phyloP scores from a whole-genome alignment of 768 basidiomycete species.

The Lyophyllum atratum region DNA sequence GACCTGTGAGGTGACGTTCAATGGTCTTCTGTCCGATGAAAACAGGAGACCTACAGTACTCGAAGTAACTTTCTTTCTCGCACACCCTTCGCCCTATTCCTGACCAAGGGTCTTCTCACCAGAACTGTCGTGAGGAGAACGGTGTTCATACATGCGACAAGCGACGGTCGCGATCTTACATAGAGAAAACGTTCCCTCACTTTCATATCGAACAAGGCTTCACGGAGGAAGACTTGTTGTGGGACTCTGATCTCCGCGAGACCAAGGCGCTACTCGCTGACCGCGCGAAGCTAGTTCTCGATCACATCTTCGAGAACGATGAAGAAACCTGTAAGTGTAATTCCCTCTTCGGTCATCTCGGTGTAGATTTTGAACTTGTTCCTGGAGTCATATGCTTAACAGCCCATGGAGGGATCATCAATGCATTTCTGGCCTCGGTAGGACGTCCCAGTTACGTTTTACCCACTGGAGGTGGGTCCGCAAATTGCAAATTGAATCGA shows the following conservation, averaged over 20 bases:
- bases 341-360: slow-evolving; percentile 10
- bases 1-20: slow-evolving; percentile 58
- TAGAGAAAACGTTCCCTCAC: slow-evolving; percentile 48
- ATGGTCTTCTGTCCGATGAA: slow-evolving; percentile 27
- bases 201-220: slow-evolving; percentile 61
- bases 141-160: slow-evolving; percentile 76
- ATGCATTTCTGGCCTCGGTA: slow-evolving; percentile 51
- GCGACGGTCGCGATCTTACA: slow-evolving; percentile 51
- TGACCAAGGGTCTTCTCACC: neutral
- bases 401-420: slow-evolving; percentile 66
- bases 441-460: slow-evolving; percentile 46
- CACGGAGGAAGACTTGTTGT: slow-evolving; percentile 63
- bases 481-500: neutral
- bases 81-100: neutral
- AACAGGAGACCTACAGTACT: slow-evolving; percentile 39
- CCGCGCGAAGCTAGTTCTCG: slow-evolving; percentile 55
- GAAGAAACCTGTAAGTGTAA: slow-evolving; percentile 44
- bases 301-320: slow-evolving; percentile 54
- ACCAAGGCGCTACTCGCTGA: slow-evolving; percentile 42
- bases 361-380: neutral
- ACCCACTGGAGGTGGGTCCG: slow-evolving; percentile 62
- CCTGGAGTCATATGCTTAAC: slow-evolving; percentile 67
- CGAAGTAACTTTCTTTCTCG: slow-evolving; percentile 44
- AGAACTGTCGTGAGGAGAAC: slow-evolving; percentile 72
- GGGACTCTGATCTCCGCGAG: slow-evolving; percentile 60